Evolutionary conservation across 495 filamentous ascomycete species (phyloP).

Genomic region (Clohesyomyces aquaticus): DNA sequence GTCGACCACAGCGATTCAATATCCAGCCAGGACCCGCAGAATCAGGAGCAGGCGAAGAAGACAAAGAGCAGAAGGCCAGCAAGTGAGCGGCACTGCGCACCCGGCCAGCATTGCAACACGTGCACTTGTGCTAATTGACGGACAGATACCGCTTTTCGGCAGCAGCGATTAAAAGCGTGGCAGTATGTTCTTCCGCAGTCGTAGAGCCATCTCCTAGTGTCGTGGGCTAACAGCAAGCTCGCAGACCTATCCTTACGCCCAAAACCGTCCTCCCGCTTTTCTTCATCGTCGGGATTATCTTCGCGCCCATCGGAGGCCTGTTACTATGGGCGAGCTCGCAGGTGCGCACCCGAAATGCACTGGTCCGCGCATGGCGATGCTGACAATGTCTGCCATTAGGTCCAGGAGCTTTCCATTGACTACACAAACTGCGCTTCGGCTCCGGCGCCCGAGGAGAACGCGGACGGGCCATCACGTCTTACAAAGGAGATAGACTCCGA

Average conservation of each 20-base stretch:
- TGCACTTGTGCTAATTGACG: conserved; percentile 11
- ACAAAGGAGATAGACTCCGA: conserved; percentile 46
- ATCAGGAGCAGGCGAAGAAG: conserved; percentile 65
- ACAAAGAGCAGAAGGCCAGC: conserved; percentile 82
- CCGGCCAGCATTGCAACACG: not conserved
- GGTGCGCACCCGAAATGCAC: conserved; percentile 49
- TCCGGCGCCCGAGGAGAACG: conserved; percentile 46
- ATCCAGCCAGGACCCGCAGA: conserved; percentile 49
- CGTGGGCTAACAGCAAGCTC: conserved; percentile 25
- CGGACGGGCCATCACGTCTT: no score
- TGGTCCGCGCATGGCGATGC: not conserved
- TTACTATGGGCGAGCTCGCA: conserved; percentile 79
- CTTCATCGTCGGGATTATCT: conserved; percentile 82
- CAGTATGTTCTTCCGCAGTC: conserved; percentile 57
- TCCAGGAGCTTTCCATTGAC: conserved; percentile 87
- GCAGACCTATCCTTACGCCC: conserved; percentile 85
- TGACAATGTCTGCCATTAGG: conserved; percentile 55
- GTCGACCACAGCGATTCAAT: conserved; percentile 50
- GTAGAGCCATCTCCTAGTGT: not conserved
- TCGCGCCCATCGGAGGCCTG: conserved; percentile 84
- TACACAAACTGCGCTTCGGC: conserved; percentile 76
- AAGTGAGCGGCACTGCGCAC: conserved; percentile 58
- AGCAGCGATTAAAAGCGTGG: conserved; percentile 93
- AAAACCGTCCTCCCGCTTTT: conserved; percentile 91
- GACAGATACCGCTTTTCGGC: conserved; percentile 86